Evolutionary conservation across 2,329 filamentous ascomycete species (phyloP).

Genomic region (Bipolaris gigantea): DNA sequence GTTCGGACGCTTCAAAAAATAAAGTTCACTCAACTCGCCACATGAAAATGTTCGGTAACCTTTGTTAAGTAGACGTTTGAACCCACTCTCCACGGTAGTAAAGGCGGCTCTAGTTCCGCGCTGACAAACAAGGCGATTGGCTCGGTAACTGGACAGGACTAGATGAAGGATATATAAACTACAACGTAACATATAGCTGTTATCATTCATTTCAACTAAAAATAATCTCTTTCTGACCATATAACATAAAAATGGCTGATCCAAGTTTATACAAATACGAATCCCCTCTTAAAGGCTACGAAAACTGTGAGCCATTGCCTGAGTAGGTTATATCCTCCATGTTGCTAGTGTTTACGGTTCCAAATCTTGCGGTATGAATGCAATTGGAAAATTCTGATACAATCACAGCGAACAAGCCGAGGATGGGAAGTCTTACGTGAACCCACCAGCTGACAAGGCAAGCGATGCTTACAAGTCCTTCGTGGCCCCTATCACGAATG

Average conservation of each 20-base stretch:
- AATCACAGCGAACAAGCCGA: constrained; percentile 57
- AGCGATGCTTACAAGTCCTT: constrained; percentile 75
- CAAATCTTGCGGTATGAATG: background rate
- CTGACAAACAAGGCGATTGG: constrained; percentile 29
- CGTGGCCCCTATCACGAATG: constrained; percentile 66
- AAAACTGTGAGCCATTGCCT: constrained; percentile 58
- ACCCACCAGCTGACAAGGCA: constrained; percentile 61
- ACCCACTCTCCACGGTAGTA: background rate
- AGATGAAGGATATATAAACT: background rate
- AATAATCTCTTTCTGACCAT: background rate
- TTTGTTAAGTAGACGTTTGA: background rate
- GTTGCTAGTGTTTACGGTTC: background rate
- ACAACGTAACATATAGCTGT: background rate
- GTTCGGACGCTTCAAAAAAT: background rate
- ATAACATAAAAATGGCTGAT: constrained; percentile 42
- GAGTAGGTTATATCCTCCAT: constrained; percentile 33
- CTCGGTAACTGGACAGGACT: background rate
- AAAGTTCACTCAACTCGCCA: background rate
- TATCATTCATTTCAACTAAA: background rate
- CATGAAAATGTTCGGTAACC: background rate
- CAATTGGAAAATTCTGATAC: constrained; percentile 8
- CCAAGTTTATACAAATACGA: constrained; percentile 53
- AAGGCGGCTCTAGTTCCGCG: constrained; percentile 30
- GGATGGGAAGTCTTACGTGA: constrained; percentile 78
- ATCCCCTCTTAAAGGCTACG: constrained; percentile 62